Evolutionary conservation across 225 moss, liverwort and hornwort genomes (phyloP).

Genomic region (Polytrichum commune): DNA sequence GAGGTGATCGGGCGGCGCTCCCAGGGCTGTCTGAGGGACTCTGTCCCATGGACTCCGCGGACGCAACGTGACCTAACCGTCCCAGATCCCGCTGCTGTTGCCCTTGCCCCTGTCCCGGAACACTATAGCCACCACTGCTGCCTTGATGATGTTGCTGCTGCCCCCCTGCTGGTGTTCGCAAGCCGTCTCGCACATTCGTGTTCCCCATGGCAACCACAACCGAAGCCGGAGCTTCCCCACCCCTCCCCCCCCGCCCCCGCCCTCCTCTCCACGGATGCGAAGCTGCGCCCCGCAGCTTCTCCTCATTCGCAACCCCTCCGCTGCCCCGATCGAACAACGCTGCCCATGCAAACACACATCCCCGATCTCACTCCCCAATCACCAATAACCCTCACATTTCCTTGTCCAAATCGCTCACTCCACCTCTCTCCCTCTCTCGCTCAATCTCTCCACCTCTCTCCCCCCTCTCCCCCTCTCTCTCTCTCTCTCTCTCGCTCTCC

Average conservation of each 20-base stretch:
- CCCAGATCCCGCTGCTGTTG: constrained; percentile 49
- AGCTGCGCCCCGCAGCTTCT: neutral
- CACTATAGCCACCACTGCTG: neutral
- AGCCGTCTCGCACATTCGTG: constrained; percentile 36
- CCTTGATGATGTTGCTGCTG: constrained; percentile 4
- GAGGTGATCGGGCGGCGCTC: constrained; percentile 94
- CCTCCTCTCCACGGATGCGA: no score
- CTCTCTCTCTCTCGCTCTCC: no score
- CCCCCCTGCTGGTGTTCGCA: constrained; percentile 10
- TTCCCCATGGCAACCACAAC: constrained; percentile 37
- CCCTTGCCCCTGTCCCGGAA: constrained; percentile 14
- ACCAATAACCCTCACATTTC: no score
- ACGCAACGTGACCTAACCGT: constrained; percentile 41
- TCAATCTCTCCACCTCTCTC: neutral
- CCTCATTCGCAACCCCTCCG: constrained; percentile 2
- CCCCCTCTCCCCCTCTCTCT: neutral
- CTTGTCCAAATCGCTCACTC: neutral
- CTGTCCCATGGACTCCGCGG: constrained; percentile 78
- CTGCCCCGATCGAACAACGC: neutral
- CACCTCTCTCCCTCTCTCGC: neutral
- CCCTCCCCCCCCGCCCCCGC: neutral
- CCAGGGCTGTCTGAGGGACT: constrained; percentile 96
- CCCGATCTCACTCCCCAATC: neutral
- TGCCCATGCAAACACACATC: neutral
- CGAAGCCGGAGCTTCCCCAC: neutral